phyloP scores from a whole-genome alignment of 371 early-diverging fungal species.

The Neoconidiobolus thromboides region DNA sequence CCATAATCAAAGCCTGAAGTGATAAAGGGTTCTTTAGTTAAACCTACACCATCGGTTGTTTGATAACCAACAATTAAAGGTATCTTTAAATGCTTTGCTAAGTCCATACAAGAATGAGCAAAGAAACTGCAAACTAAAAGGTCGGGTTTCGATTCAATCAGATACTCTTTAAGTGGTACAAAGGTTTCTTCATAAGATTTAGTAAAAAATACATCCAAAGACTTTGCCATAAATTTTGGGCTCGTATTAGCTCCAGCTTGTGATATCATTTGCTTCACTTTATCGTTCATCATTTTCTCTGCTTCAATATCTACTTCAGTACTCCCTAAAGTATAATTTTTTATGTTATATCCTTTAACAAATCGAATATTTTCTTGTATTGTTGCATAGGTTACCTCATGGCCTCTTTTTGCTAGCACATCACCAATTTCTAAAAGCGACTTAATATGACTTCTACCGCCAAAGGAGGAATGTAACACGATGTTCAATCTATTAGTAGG shows the following conservation, averaged over 20 bases:
- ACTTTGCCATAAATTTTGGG: too few relatives aligned
- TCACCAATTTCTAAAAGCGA: background rate
- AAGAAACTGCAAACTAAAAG: slow-evolving; percentile 6
- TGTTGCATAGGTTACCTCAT: background rate
- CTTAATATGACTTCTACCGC: background rate
- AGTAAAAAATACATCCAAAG: too few relatives aligned
- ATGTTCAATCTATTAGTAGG: background rate
- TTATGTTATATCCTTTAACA: too few relatives aligned
- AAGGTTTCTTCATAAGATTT: background rate
- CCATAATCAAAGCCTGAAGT: too few relatives aligned
- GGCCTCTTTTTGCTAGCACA: background rate
- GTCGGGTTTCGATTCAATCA: background rate
- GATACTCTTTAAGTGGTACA: background rate
- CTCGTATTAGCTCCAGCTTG: too few relatives aligned
- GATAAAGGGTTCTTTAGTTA: too few relatives aligned
- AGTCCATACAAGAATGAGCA: background rate
- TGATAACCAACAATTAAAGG: slow-evolving; percentile 3
- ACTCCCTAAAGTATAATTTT: too few relatives aligned
- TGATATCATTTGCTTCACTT: too few relatives aligned
- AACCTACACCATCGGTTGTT: background rate
- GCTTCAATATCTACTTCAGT: too few relatives aligned
- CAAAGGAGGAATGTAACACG: background rate
- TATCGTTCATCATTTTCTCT: too few relatives aligned
- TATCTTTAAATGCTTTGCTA: background rate
- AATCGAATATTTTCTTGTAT: background rate